Percentiles rank a stretch among this genome's conserved stretches.
Conservation (phyloP, 2,329 filamentous ascomycete genomes). For the Botrytis fragariae region DNA sequence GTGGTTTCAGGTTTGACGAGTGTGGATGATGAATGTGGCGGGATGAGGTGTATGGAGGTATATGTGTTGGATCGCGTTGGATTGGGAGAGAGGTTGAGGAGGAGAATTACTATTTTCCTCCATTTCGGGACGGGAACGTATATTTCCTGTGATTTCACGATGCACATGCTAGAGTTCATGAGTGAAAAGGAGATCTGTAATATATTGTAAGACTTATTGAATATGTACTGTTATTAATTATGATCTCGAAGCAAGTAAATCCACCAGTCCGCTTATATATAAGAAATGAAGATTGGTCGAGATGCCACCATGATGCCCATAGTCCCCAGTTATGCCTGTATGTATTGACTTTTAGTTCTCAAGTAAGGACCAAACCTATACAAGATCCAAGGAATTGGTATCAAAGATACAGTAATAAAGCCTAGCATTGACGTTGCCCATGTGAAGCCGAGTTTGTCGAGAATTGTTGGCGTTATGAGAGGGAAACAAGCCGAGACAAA, state of each 20-base stretch:
- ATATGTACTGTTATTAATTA: not conserved
- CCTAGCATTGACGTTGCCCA: conserved; percentile 45
- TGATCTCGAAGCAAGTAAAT: not conserved
- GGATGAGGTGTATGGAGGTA: too few relatives aligned
- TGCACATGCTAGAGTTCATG: not conserved
- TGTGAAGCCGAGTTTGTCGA: conserved; percentile 41
- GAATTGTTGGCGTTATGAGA: conserved; percentile 48
- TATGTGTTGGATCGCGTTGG: not conserved
- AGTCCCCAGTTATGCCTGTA: not conserved
- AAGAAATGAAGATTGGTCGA: not conserved
- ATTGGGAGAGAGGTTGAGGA: not conserved
- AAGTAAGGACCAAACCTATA: conserved; percentile 41
- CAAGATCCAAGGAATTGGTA: conserved; percentile 47
- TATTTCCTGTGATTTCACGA: not conserved
- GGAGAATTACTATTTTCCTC: fast-evolving
- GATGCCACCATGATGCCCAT: not conserved
- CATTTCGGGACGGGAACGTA: fast-evolving
- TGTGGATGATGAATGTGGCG: too few relatives aligned
- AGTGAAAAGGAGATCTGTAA: not conserved
- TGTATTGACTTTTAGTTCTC: conserved; percentile 38
- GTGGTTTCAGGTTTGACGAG: too few relatives aligned
- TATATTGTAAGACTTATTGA: not conserved
- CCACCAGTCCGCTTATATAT: not conserved
- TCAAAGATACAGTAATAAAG: conserved; percentile 43
- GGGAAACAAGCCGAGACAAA: conserved; percentile 34